phyloP scores from a whole-genome alignment of 2,329 filamentous ascomycete species.

The Xylariaceae sp. region DNA sequence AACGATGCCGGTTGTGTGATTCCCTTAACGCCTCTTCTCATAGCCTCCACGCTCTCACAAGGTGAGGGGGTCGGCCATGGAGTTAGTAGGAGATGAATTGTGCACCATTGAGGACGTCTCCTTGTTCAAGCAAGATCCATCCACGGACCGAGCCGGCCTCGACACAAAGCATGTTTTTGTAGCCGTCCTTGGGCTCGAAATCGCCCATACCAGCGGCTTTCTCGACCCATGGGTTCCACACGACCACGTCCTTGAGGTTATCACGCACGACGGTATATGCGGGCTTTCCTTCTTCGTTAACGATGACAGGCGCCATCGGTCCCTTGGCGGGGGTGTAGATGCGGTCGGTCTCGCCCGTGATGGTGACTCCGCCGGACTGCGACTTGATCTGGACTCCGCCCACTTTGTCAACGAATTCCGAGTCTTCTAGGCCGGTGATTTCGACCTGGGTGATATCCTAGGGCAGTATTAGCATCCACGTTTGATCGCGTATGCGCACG shows the following conservation, averaged over 20 bases:
- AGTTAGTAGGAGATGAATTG: slow-evolving; percentile 44
- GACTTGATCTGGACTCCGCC: slow-evolving; percentile 59
- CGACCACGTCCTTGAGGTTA: slow-evolving; percentile 79
- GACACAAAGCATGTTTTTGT: slow-evolving; percentile 88
- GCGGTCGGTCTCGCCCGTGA: slow-evolving; percentile 78
- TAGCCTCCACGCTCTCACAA: slow-evolving; percentile 4
- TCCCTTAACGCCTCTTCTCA: neutral
- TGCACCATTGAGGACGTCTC: slow-evolving; percentile 59
- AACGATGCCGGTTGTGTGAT: neutral
- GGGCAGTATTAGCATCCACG: slow-evolving; percentile 2
- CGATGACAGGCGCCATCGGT: slow-evolving; percentile 51
- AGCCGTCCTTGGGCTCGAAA: slow-evolving; percentile 84
- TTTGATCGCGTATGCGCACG: neutral
- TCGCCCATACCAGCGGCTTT: slow-evolving; percentile 79
- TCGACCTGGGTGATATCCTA: slow-evolving; percentile 73
- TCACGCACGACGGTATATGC: slow-evolving; percentile 73
- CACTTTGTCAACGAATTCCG: slow-evolving; percentile 80
- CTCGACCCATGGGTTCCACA: slow-evolving; percentile 95
- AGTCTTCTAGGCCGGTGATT: slow-evolving; percentile 69
- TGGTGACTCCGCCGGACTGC: slow-evolving; percentile 57
- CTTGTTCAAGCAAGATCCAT: slow-evolving; percentile 81
- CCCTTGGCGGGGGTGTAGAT: slow-evolving; percentile 71
- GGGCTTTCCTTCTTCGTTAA: slow-evolving; percentile 58
- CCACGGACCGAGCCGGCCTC: slow-evolving; percentile 79
- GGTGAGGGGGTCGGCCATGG: neutral